Conservation (phyloP, 768 basidiomycete species). For the Suillus luteus region DNA sequence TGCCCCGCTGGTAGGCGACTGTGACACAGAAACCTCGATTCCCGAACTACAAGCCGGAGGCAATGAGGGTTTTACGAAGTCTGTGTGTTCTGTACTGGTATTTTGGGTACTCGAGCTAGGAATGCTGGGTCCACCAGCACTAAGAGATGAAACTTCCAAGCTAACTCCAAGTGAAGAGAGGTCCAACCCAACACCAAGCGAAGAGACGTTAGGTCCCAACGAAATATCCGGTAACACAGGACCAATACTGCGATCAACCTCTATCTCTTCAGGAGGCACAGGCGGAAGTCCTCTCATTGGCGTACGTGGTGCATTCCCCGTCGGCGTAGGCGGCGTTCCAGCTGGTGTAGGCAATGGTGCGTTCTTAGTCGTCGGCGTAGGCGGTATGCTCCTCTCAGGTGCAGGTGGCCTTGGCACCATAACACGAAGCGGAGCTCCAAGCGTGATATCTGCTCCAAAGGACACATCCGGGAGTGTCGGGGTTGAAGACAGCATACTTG, state of each 20-base stretch:
- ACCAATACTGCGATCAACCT: background rate
- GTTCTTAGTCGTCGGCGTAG: background rate
- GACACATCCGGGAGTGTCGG: conserved; percentile 19
- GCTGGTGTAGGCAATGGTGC: background rate
- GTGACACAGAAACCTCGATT: conserved; percentile 2
- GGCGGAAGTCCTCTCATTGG: background rate
- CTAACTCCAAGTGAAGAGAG: background rate
- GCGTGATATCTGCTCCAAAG: conserved; percentile 24
- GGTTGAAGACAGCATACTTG: background rate
- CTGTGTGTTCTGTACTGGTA: background rate
- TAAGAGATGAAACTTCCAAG: background rate
- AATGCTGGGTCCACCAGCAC: background rate
- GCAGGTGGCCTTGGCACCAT: background rate
- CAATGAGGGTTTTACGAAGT: background rate
- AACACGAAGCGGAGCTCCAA: conserved; percentile 14
- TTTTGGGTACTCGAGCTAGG: background rate
- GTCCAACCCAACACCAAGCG: conserved; percentile 12
- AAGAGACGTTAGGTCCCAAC: conserved; percentile 15
- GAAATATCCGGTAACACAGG: conserved; percentile 20
- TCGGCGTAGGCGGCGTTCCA: background rate
- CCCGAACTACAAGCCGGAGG: background rate
- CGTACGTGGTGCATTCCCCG: background rate
- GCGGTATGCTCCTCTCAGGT: background rate
- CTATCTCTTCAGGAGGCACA: background rate
- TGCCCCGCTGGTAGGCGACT: background rate